Conservation (phyloP, 805 yeast genomes). For the Spathaspora passalidarum region DNA sequence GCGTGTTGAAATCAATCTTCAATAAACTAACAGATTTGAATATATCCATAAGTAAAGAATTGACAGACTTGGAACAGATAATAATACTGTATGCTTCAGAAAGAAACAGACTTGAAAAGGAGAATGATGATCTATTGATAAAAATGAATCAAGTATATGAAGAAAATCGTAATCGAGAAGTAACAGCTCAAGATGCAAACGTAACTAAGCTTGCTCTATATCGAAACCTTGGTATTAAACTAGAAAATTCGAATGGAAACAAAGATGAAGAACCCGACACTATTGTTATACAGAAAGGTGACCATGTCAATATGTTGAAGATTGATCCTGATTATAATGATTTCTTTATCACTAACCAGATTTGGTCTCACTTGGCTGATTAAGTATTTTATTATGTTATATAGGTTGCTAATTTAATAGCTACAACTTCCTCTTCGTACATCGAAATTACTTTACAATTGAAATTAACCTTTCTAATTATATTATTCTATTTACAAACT, state of each 20-base stretch:
- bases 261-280: constrained; percentile 9
- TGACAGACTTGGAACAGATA: constrained; percentile 47
- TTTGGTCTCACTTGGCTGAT: constrained; percentile 67
- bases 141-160: constrained; percentile 25
- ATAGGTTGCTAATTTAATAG: too few relatives aligned
- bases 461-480: neutral
- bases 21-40: constrained; percentile 43
- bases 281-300: constrained; percentile 30
- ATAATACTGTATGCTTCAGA: constrained; percentile 32
- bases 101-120: constrained; percentile 33
- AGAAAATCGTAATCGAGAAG: constrained; percentile 13
- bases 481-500: neutral
- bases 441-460: neutral
- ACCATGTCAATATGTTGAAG: constrained; percentile 46
- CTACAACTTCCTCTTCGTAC: neutral
- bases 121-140: constrained; percentile 34
- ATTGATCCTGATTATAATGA: constrained; percentile 57
- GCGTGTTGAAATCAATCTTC: constrained; percentile 23
- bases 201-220: constrained; percentile 56
- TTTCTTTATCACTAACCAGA: constrained; percentile 67
- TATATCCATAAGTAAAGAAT: constrained; percentile 48
- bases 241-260: constrained; percentile 29
- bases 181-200: constrained; percentile 30
- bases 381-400: too few relatives aligned
- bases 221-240: constrained; percentile 55